Evolutionary conservation across 2,329 filamentous ascomycete genomes (phyloP), one percentile per base, ranked within the genome.

Genomic region (Pseudogymnoascus sp.): DNA sequence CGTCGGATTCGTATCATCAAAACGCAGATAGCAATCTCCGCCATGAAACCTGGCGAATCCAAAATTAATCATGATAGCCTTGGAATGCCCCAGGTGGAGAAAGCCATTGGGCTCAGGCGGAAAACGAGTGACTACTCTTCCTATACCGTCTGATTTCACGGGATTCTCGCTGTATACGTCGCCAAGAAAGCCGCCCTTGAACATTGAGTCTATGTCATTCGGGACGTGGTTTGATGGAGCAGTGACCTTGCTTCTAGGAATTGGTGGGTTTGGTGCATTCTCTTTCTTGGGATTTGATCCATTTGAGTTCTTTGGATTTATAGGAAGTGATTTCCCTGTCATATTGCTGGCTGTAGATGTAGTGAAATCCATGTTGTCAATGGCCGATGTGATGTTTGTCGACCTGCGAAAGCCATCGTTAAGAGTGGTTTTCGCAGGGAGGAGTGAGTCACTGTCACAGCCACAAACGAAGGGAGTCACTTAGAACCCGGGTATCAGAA

Each of bases 21-120:
- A 96, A 69, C 92, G 82, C 64, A 91, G 75, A 70, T 88, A 87
- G 74, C 85, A 88, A 30, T 70, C 64, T 64, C 61, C 41, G 32
- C 88, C 88, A 71, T 96, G 89, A 70, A 87, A 86, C 70, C 83
- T 85, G 12, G 93, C 93, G 72, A 97, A 97, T 4, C 93, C 93
- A 75, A 97, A 97, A 76, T 97, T 97, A 74, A 97, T 85, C 0
- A 91, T 88, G 73, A 97, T 97, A 18, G 94, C 93, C 77, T 97
- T 97, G 66, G 88, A 89, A 72, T 97, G 94, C 16, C 93, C 93
- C 67, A 97, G 88, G 71, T 97, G 92, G 9, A 97, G 82, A 72
- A 88, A 97, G 60, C 93, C 94, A 73, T 97, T 97, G 57, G 94
- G 94, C 75, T 93, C 89, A 28, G 89, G 89, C 1, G 89, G 89